Evolutionary conservation across 257 asterid genomes (phyloP), one percentile per base, ranked within the genome.

Genomic region (Solanum piurae): DNA sequence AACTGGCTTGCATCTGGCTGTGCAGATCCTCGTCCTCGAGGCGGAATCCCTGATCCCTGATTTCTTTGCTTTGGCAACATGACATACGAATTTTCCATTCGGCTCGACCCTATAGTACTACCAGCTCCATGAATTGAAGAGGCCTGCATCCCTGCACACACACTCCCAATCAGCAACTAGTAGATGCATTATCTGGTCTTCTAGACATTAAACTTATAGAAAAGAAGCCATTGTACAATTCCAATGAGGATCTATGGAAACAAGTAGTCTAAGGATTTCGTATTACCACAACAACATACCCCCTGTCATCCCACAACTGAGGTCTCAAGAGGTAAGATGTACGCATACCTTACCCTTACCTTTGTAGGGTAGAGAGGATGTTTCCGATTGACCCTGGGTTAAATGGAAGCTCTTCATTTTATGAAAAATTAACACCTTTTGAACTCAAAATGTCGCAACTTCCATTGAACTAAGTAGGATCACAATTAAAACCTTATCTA

Each of bases 71-170:
- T 95, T 49, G 98, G 96, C 89, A 97, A 90, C 90, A 97, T 94
- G 27, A 97, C 98, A 86, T 89, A 96, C 5, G 99, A 97, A 89
- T 94, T 91, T 87, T 97, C 99, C 98, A 94, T 95, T 36, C 98
- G 91, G 1, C 95, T 92, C 27, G 98, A 94, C 77, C 96, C 94
- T 68, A 88, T 86, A 66, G 93, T 93, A 91, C 96, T 95, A 84
- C 91, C 90, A 73, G 93, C 86, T 69, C 98, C 98, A 89, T 86
- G 93, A 58, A 93, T 71, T 21, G 98, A 93, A 71, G 98, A 92
- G 76, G 96, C 97, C 88, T 95, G 99, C 94, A 94, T 92, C 69
- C 98, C 99, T 97, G 91, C 90, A 87, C 77, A 83, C 44, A 75
- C 55, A 88, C 40, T 69, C 55, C 85, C 89, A 79, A 89, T 88